Evolutionary conservation across 148 eudicot genomes (phyloP).

Genomic region (Rhododendron griersonianum): DNA sequence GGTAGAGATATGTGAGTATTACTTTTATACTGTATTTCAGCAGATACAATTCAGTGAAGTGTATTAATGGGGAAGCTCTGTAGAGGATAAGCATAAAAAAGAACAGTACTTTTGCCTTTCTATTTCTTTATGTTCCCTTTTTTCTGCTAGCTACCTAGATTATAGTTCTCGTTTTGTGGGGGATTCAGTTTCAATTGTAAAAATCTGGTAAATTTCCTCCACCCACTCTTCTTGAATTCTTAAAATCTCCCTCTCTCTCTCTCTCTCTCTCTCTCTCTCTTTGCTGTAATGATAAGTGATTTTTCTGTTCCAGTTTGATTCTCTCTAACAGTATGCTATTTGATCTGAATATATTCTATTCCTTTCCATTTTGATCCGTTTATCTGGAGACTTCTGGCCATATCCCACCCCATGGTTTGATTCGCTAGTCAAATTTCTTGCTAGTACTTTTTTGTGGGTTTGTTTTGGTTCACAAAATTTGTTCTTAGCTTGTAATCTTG

Average conservation of each 20-base stretch:
- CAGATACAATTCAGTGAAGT: background rate
- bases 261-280: background rate
- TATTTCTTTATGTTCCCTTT: background rate
- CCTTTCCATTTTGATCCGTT: background rate
- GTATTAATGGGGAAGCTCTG: slow-evolving; percentile 1
- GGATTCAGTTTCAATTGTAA: slow-evolving; percentile 7
- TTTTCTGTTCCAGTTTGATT: background rate
- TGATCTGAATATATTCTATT: slow-evolving; percentile 23
- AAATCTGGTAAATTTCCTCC: slow-evolving; percentile 9
- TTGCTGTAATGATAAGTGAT: background rate
- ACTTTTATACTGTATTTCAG: background rate
- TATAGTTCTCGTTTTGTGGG: slow-evolving; percentile 1
- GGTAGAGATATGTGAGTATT: background rate
- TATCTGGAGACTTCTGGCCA: background rate
- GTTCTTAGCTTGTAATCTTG: background rate
- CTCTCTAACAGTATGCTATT: background rate
- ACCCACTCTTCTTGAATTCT: slow-evolving; percentile 1
- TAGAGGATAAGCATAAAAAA: slow-evolving; percentile 3
- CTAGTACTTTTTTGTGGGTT: background rate
- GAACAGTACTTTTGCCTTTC: background rate
- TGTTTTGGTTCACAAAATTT: background rate
- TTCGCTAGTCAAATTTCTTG: background rate
- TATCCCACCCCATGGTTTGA: background rate
- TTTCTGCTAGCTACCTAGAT: background rate
- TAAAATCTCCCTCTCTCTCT: background rate